These are phyloP conservation scores for Mortierella sp. DNA, from an alignment of 371 early-diverging fungal genomes.

Conservation along the genomic window DNA sequence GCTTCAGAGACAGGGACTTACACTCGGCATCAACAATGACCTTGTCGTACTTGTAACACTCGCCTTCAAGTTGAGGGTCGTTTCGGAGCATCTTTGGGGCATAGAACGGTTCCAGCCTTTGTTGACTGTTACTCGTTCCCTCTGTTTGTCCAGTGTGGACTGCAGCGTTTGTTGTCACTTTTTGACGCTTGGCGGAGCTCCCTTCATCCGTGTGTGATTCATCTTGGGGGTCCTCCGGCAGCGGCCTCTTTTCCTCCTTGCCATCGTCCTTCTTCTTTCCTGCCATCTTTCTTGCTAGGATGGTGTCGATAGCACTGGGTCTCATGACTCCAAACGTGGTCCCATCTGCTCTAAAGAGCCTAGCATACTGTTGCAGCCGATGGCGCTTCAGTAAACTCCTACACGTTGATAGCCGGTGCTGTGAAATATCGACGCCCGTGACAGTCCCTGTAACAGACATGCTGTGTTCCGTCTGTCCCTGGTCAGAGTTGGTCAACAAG, in stretches of 20 bases:
- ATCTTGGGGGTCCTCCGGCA: slow-evolving; percentile 11
- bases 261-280: slow-evolving; percentile 10
- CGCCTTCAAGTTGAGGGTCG: slow-evolving; percentile 60
- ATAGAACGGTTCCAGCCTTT: slow-evolving; percentile 76
- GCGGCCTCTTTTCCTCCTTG: slow-evolving; percentile 8
- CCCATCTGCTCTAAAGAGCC: slow-evolving; percentile 84
- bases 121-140: neutral
- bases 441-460: slow-evolving; percentile 72
- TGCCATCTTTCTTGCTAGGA: slow-evolving; percentile 43
- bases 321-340: slow-evolving; percentile 80
- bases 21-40: slow-evolving; percentile 96
- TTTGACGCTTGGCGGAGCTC: slow-evolving; percentile 25
- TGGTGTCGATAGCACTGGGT: slow-evolving; percentile 69
- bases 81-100: slow-evolving; percentile 76
- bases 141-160: neutral
- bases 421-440: slow-evolving; percentile 92
- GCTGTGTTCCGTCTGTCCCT: slow-evolving; percentile 25
- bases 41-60: slow-evolving; percentile 79
- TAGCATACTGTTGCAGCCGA: slow-evolving; percentile 62
- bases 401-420: slow-evolving; percentile 78
- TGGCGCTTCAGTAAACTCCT: slow-evolving; percentile 75
- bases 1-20: slow-evolving; percentile 24
- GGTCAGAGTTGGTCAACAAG: slow-evolving; percentile 62
- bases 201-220: slow-evolving; percentile 16
- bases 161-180: slow-evolving; percentile 1